phyloP scores from a whole-genome alignment of 116 monocot species.

The Trichopus zeylanicus region DNA sequence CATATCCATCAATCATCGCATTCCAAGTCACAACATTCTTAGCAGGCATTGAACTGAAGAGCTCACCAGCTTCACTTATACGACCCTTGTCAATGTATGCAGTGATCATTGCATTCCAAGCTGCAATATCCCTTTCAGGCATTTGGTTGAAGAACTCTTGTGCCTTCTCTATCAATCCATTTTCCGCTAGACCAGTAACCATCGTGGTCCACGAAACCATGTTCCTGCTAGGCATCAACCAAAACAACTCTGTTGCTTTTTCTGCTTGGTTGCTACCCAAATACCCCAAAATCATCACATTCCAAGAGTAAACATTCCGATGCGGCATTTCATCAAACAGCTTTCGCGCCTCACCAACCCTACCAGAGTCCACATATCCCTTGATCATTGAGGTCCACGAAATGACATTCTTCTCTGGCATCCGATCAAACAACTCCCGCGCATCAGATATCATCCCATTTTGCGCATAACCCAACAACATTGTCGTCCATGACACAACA shows the following conservation, averaged over 20 bases:
- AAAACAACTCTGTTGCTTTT: slow-evolving; percentile 23
- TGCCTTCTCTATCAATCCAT: slow-evolving; percentile 20
- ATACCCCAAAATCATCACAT: slow-evolving; percentile 38
- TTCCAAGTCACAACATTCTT: slow-evolving; percentile 40
- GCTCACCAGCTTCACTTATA: slow-evolving; percentile 13
- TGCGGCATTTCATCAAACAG: slow-evolving; percentile 35
- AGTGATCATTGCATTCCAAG: slow-evolving; percentile 47
- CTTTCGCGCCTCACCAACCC: slow-evolving; percentile 9
- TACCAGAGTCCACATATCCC: slow-evolving; percentile 16
- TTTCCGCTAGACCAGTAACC: slow-evolving; percentile 35
- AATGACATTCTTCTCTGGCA: slow-evolving; percentile 41
- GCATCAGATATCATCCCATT: slow-evolving; percentile 24
- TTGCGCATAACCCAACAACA: slow-evolving; percentile 35
- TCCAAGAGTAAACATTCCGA: slow-evolving; percentile 40
- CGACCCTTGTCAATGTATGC: slow-evolving; percentile 19
- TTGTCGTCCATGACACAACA: slow-evolving; percentile 34
- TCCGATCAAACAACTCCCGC: slow-evolving; percentile 22
- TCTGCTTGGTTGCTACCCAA: not conserved
- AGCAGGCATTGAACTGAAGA: slow-evolving; percentile 27
- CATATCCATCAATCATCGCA: slow-evolving; percentile 30
- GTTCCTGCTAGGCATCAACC: slow-evolving; percentile 26
- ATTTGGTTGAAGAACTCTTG: slow-evolving; percentile 24
- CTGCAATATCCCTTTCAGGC: slow-evolving; percentile 30
- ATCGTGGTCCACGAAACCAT: slow-evolving; percentile 39
- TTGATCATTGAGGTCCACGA: slow-evolving; percentile 48